Percentiles rank a stretch among this genome's conserved stretches.
phyloP scores from a whole-genome alignment of 1,284 basidiomycete genomes.

The Malassezia yamatoensis region DNA sequence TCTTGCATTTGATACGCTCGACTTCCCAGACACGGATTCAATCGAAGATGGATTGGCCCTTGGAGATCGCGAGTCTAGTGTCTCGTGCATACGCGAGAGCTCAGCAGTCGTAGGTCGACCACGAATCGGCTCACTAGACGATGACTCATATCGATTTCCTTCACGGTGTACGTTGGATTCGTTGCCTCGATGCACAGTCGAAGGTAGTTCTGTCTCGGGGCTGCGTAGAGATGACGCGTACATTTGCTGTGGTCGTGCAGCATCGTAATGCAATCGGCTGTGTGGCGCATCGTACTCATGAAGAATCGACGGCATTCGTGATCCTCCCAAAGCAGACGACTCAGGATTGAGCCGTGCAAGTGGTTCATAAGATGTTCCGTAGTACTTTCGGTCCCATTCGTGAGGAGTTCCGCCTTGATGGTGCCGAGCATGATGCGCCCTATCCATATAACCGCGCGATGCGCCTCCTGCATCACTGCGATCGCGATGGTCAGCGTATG shows the following conservation, averaged over 20 bases:
- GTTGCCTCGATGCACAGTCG: neutral
- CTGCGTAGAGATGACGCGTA: neutral
- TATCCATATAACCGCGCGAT: too few relatives aligned
- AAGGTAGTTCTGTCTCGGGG: neutral
- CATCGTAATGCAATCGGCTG: neutral
- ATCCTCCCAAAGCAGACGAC: neutral
- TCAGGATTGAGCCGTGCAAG: neutral
- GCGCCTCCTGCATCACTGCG: neutral
- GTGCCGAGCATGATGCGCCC: neutral
- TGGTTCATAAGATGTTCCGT: neutral
- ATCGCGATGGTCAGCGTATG: neutral
- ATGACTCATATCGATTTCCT: slow-evolving; percentile 2
- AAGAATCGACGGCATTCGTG: neutral
- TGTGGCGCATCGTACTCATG: neutral
- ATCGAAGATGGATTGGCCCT: neutral
- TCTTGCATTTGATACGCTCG: slow-evolving; percentile 9
- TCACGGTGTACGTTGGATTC: neutral
- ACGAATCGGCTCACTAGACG: neutral
- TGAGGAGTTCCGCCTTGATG: neutral
- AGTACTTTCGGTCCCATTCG: slow-evolving; percentile 14
- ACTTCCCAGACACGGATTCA: slow-evolving; percentile 4
- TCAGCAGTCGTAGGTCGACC: neutral
- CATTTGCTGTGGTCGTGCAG: neutral
- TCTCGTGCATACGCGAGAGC: neutral
- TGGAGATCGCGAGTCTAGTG: slow-evolving; percentile 4